Evolutionary conservation across 1,284 basidiomycete species (phyloP), one percentile per base, ranked within the genome.

Genomic region (Pseudomicrostroma phylloplanum): DNA sequence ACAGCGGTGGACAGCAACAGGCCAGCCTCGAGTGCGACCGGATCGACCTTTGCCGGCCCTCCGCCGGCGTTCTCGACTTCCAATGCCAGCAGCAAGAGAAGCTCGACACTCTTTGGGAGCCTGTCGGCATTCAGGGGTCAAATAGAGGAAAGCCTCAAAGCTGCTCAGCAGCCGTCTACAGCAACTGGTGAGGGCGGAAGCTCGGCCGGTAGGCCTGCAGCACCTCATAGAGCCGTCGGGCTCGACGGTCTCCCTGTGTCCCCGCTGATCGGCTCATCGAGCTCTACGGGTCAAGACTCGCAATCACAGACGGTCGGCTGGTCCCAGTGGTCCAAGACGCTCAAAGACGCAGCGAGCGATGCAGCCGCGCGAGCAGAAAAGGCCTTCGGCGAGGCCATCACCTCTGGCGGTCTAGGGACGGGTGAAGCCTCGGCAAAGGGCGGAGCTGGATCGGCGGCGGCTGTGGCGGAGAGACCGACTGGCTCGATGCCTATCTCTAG

Each of bases 251-350:
- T 48, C 6, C 43, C 43, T 3, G 43, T 21, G 6, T 48, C 43
- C 21, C 17, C 21, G 43, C 43, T 48, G 17, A 3, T 48, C 43
- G 43, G 17, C 43, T 21, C 43, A 36, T 36, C 30, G 30, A 36
- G 4, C 9, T 36, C 46, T 12, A 23, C 46, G 7, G 46, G n/a
- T 3, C 23, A n/a, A 48, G 46, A n/a, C 17, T 48, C 46, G 7
- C 23, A n/a, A 48, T 4, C 46, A 7, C 23, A 23, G 46, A 48
- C 51, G 26, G n/a, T 6, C 6, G 51, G 51, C 15, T 54, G 51
- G 51, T 54, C 51, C 6, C n/a, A 54, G 25, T 54, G 51, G 51
- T 19, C 17, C 51, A 54, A 54, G 25, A 21, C 13, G 25, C 51
- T 54, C 6, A 21, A 26, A 7, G 51, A 54, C 13, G 43, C 43